These are phyloP conservation scores for Leishmania tropica DNA, from an alignment of 208 protist species.

Conservation along the genomic window DNA sequence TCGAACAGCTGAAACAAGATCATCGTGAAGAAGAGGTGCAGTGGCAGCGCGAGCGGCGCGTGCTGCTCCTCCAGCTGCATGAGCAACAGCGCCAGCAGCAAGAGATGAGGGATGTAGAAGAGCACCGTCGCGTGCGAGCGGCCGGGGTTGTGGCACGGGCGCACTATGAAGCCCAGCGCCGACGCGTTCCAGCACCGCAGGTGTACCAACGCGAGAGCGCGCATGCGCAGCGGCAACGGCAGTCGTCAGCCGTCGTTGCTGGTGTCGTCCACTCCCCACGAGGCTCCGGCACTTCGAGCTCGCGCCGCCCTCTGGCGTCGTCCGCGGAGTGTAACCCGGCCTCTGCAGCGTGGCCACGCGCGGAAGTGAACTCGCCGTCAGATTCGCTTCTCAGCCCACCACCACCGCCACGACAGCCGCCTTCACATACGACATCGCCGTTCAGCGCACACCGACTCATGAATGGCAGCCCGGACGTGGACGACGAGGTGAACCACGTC, in stretches of 20 bases:
- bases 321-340: background rate
- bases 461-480: background rate
- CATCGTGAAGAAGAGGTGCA: slow-evolving; percentile 34
- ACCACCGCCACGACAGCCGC: background rate
- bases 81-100: slow-evolving; percentile 11
- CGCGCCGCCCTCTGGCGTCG: background rate
- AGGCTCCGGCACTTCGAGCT: background rate
- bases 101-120: background rate
- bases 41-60: slow-evolving; percentile 43
- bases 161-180: slow-evolving; percentile 4
- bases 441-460: slow-evolving; percentile 18
- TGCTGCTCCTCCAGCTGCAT: slow-evolving; percentile 36
- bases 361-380: background rate
- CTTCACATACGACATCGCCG: background rate
- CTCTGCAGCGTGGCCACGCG: background rate
- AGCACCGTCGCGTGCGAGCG: background rate
- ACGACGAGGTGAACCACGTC: background rate
- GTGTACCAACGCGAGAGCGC: background rate
- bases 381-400: background rate
- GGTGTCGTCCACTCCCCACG: background rate
- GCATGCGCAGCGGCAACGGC: background rate
- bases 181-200: background rate
- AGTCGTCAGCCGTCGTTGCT: background rate
- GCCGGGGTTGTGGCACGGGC: slow-evolving; percentile 13
- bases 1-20: slow-evolving; percentile 40